Evolutionary conservation across 441 rosid species (phyloP).

Genomic region (Jatropha podagrica): DNA sequence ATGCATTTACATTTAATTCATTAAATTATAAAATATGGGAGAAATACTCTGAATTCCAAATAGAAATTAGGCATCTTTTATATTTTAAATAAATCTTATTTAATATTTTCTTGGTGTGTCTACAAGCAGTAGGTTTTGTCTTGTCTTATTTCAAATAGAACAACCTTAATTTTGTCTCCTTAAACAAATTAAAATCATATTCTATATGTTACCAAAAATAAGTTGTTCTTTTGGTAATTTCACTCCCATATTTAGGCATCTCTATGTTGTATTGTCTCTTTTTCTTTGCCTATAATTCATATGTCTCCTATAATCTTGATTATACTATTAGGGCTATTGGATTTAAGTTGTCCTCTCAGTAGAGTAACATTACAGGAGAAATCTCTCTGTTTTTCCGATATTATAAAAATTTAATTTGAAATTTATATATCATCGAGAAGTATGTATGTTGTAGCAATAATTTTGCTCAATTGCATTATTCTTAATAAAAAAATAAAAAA

Average conservation of each 20-base stretch:
- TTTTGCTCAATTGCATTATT: background rate
- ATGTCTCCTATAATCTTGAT: background rate
- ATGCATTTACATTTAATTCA: background rate
- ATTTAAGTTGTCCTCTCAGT: slow-evolving; percentile 35
- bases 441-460: slow-evolving; percentile 9
- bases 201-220: background rate
- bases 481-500: background rate
- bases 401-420: slow-evolving; percentile 9
- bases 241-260: background rate
- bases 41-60: background rate
- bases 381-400: slow-evolving; percentile 29
- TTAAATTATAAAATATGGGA: background rate
- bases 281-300: background rate
- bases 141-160: background rate
- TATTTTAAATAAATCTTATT: background rate
- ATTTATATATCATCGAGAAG: slow-evolving; percentile 16
- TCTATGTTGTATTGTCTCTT: too few relatives aligned
- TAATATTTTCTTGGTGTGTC: background rate
- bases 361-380: slow-evolving; percentile 17
- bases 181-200: background rate
- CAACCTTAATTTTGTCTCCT: background rate
- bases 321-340: background rate
- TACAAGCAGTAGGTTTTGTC: background rate
- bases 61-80: background rate
- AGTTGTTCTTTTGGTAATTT: background rate